Evolutionary conservation across 352 stramenopile genomes (phyloP).

Genomic region (Phytophthora boehmeriae): DNA sequence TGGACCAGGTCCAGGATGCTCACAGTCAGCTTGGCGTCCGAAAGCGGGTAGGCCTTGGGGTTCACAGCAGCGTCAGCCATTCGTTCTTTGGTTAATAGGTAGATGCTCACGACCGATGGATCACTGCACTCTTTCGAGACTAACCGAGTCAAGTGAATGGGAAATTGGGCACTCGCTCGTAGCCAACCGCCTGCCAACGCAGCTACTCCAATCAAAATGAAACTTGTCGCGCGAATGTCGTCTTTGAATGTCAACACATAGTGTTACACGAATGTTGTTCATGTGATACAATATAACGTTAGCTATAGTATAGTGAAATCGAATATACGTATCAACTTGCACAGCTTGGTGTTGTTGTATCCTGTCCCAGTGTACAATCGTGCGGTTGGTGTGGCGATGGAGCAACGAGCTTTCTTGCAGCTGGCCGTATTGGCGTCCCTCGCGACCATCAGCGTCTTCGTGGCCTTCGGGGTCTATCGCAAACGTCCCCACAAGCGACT

Average conservation of each 20-base stretch:
- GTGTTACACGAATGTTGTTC: too few species aligned
- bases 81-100: conserved; percentile 14
- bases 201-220: too few species aligned
- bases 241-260: too few species aligned
- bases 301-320: too few species aligned
- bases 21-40: conserved; percentile 98
- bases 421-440: conserved; percentile 75
- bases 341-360: too few species aligned
- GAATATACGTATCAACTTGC: too few species aligned
- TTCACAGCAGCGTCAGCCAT: conserved; percentile 89
- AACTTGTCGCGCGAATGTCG: too few species aligned
- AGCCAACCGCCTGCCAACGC: conserved; percentile 11
- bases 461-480: conserved; percentile 57
- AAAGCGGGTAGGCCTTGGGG: conserved; percentile 97
- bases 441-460: conserved; percentile 65
- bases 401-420: conserved; percentile 64
- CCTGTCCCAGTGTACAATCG: conserved; percentile 1
- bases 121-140: conserved; percentile 77
- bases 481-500: conserved; percentile 43
- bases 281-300: too few species aligned
- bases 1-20: conserved; percentile 99
- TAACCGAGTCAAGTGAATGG: neutral
- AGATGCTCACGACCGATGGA: conserved; percentile 88
- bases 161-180: neutral
- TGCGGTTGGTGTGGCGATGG: conserved; percentile 28